These are phyloP conservation scores for Macrophomina phaseolina DNA, from an alignment of 2,329 filamentous ascomycete species.

Conservation along the genomic window DNA sequence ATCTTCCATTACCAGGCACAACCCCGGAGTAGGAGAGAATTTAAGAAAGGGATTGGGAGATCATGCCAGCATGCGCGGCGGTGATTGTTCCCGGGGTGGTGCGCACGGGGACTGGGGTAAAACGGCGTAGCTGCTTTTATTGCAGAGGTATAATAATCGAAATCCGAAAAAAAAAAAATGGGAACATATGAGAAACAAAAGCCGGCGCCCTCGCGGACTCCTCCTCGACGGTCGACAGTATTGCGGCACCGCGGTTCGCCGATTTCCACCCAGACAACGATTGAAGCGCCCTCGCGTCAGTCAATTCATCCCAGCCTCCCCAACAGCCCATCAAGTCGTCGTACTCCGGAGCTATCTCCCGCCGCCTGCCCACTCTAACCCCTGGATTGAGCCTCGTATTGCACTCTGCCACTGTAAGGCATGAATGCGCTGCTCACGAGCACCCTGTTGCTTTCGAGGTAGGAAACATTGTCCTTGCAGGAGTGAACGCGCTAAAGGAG, in stretches of 20 bases:
- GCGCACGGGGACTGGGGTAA: neutral
- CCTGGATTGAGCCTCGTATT: neutral
- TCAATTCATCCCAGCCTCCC: neutral
- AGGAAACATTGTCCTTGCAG: neutral
- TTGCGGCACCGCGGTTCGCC: too few relatives aligned
- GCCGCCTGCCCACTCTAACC: neutral
- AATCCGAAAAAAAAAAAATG: neutral
- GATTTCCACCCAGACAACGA: too few relatives aligned
- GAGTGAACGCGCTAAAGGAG: neutral
- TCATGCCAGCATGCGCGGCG: too few relatives aligned
- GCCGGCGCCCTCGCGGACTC: neutral
- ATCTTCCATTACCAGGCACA: too few relatives aligned
- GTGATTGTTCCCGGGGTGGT: too few relatives aligned
- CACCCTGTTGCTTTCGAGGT: neutral
- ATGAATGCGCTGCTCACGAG: neutral
- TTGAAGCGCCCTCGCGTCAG: neutral
- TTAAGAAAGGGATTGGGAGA: too few relatives aligned
- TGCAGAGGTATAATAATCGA: constrained; percentile 2
- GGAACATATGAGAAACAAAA: neutral
- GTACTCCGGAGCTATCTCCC: neutral
- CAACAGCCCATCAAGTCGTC: neutral
- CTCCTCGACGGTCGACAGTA: neutral
- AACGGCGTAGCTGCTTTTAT: neutral
- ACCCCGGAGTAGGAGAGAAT: too few relatives aligned
- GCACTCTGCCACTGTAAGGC: neutral